Percentiles rank a stretch among this genome's conserved stretches.
Evolutionary conservation across 225 moss, liverwort and hornwort genomes (phyloP).

Genomic region (Marchantia polymorpha): DNA sequence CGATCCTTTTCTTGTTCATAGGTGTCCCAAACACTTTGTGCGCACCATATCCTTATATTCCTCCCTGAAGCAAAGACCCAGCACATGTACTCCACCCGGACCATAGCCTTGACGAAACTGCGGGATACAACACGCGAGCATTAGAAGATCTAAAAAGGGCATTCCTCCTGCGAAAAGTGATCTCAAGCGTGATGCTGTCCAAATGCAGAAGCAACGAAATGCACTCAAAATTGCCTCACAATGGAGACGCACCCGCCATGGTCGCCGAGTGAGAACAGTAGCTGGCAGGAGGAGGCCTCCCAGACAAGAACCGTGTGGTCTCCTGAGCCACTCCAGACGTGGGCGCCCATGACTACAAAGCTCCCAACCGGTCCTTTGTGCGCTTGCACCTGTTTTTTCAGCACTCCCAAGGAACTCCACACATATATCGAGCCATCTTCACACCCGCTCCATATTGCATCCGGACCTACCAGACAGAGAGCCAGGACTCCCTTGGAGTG

Average conservation of each 20-base stretch:
- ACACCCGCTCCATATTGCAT: slow-evolving; percentile 67
- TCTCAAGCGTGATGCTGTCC: not conserved
- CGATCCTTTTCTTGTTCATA: slow-evolving; percentile 40
- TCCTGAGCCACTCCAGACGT: slow-evolving; percentile 68
- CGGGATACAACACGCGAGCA: not conserved
- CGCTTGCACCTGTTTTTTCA: slow-evolving; percentile 28
- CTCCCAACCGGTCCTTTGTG: slow-evolving; percentile 41
- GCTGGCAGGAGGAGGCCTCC: slow-evolving; percentile 49
- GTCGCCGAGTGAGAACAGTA: slow-evolving; percentile 57
- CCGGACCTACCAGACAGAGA: slow-evolving; percentile 56
- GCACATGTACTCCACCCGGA: slow-evolving; percentile 71
- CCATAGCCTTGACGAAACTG: slow-evolving; percentile 64
- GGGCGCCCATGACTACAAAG: slow-evolving; percentile 38
- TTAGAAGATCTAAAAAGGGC: not conserved
- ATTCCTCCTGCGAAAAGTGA: not conserved
- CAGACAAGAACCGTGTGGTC: slow-evolving; percentile 66
- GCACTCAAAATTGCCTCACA: not conserved
- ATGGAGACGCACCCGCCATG: slow-evolving; percentile 55
- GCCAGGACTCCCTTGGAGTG: slow-evolving; percentile 56
- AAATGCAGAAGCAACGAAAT: not conserved
- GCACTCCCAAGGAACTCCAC: slow-evolving; percentile 33
- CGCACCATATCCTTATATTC: slow-evolving; percentile 65
- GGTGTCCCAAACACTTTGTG: slow-evolving; percentile 60
- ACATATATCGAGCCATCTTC: slow-evolving; percentile 44
- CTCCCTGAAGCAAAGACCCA: slow-evolving; percentile 79